These are phyloP conservation scores for Arthrobotrys megalospora DNA, from an alignment of 2,329 filamentous ascomycete species.

Conservation along the genomic window DNA sequence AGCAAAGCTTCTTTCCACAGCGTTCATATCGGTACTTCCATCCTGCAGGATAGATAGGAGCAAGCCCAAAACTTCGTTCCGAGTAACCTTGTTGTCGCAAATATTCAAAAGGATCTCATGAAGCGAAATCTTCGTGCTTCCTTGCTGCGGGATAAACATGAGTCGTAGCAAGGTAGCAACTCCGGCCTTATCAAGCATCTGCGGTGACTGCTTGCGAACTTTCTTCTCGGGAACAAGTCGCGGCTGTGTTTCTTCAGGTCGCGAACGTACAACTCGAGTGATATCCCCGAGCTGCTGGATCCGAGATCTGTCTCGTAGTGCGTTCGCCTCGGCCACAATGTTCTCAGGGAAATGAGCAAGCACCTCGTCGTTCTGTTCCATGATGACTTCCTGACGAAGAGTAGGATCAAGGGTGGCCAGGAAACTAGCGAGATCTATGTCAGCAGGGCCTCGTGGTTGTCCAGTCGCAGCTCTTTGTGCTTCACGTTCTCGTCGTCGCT, in stretches of 20 bases:
- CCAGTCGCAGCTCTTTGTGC: conserved; percentile 74
- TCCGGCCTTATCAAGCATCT: conserved; percentile 96
- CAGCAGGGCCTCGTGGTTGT: conserved; percentile 74
- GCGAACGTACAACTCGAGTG: conserved; percentile 61
- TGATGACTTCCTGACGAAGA: conserved; percentile 86
- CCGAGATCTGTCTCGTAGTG: conserved; percentile 74
- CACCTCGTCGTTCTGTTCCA: conserved; percentile 91
- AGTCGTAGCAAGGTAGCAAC: conserved; percentile 96
- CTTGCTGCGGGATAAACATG: conserved; percentile 96
- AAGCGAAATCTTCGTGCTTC: conserved; percentile 85
- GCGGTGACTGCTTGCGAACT: conserved; percentile 85
- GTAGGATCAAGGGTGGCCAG: conserved; percentile 86
- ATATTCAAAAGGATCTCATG: conserved; percentile 91
- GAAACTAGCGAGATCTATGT: conserved; percentile 95
- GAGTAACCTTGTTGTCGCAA: conserved; percentile 96
- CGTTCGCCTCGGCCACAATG: conserved; percentile 86
- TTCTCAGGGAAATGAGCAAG: conserved; percentile 87
- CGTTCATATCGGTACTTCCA: conserved; percentile 90
- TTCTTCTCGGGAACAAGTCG: conserved; percentile 73
- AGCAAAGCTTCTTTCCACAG: conserved; percentile 94
- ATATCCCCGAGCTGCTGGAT: conserved; percentile 72
- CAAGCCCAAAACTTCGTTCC: conserved; percentile 92
- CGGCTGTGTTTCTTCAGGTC: conserved; percentile 69
- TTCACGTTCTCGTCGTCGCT: conserved; percentile 88
- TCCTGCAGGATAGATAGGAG: conserved; percentile 95